Percentiles rank a stretch among this genome's conserved stretches.
Conservation (phyloP, 208 protist species). For the Crithidia bombi region DNA sequence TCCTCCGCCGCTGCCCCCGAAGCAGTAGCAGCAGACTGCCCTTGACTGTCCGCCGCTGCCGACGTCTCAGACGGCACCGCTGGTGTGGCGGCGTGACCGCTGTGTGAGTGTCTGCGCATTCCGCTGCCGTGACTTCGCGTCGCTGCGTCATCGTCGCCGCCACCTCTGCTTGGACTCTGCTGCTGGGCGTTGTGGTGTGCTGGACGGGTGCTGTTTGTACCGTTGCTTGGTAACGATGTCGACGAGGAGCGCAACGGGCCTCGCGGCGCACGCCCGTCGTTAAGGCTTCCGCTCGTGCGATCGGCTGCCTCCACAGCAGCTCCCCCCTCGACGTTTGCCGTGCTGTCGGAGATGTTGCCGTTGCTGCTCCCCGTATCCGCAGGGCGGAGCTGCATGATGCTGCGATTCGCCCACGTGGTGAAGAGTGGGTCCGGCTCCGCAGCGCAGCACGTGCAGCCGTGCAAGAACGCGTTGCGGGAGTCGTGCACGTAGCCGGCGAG, state of each 20-base stretch:
- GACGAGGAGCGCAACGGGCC: neutral
- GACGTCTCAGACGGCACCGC: neutral
- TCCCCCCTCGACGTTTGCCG: neutral
- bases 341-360: neutral
- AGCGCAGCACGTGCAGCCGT: constrained; percentile 30
- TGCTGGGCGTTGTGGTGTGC: neutral
- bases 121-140: neutral
- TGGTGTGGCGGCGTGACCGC: neutral
- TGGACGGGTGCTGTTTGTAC: no score
- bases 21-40: neutral
- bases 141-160: neutral
- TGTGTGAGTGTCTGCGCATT: no score
- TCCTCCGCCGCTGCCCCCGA: constrained; percentile 1
- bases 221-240: neutral
- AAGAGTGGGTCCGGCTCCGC: constrained; percentile 30
- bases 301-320: neutral
- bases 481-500: constrained; percentile 34
- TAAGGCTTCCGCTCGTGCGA: no score
- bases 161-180: neutral
- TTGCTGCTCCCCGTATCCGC: constrained; percentile 6
- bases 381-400: constrained; percentile 29
- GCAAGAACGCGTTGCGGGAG: constrained; percentile 31
- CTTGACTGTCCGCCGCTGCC: neutral
- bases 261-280: no score
- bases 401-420: constrained; percentile 33